Base-by-base conservation (phyloP, 495 filamentous ascomycete genomes). In the Penicillium riverlandense region DNA sequence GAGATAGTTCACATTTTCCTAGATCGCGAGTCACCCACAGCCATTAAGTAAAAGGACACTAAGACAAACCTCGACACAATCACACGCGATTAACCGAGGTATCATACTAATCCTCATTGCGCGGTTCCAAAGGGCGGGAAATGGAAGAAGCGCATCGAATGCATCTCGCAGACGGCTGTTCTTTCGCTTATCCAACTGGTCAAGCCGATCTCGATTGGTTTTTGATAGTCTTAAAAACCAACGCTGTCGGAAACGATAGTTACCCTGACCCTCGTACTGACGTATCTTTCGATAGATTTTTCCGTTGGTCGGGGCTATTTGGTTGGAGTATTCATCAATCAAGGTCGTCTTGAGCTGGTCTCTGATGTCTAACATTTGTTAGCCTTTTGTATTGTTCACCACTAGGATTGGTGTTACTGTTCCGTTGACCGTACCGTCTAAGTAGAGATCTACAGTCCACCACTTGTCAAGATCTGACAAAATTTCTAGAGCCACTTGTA, bases 241-340 rank as follows among this genome's bases (percentile, higher is more conserved):
- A 13, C 46, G 46, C 8, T 49, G 42, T 37, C 40, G 33, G 40
- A 55, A 55, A 29, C 7, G 45, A 2, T 37, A 29, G 37, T 49
- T 46, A 29, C 37, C n/a, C 29, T 48, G 40, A 29, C 36, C n/a
- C 38, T 64, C 5, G 40, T 64, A 64, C 45, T 62, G 31, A 15
- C 53, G 49, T 13, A 65, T 54, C 39, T 63, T 59, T 35, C 55
- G 43, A 38, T 63, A 67, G 35, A 67, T 50, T 35, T 65, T 53
- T 28, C 58, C 47, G 51, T 62, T 54, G 27, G 27, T 44, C 6
- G 48, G 60, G 28, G 44, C 37, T 35, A 48, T 38, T 43, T 64
- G 48, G 41, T 63, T 62, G 14, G 50, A 42, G 38, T 61, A 65
- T 42, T 65, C 51, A 39, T 65, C 53, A 15, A 54, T 39, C 1